Conservation (phyloP, 2,329 filamentous ascomycete genomes). For the Aureobasidium sp. region DNA sequence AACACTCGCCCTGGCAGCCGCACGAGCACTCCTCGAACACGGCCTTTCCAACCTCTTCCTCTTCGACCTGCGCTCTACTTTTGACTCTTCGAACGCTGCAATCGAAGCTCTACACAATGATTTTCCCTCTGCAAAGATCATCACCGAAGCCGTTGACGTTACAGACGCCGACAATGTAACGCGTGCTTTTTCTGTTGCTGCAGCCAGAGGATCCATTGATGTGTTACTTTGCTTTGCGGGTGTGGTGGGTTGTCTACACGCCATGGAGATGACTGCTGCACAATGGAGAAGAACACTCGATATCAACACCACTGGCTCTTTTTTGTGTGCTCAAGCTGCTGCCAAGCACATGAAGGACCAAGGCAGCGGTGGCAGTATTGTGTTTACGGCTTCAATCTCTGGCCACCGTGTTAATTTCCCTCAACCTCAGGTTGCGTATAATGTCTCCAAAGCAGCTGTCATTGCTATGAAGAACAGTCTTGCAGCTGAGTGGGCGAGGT, state of each 20-base stretch:
- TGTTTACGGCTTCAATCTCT: conserved; percentile 60
- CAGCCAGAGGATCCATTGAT: conserved; percentile 44
- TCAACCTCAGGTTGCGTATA: conserved; percentile 53
- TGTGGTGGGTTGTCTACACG: conserved; percentile 54
- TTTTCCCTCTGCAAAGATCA: conserved; percentile 48
- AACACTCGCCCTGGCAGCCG: conserved; percentile 50
- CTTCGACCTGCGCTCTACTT: conserved; percentile 48
- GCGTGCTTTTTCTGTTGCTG: conserved; percentile 34
- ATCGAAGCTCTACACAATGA: conserved; percentile 42
- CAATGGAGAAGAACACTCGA: conserved; percentile 59
- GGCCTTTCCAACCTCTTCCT: conserved; percentile 52
- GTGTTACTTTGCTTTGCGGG: conserved; percentile 60
- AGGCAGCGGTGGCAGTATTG: conserved; percentile 51
- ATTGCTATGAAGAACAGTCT: conserved; percentile 55
- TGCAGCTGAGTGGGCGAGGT: conserved; percentile 64
- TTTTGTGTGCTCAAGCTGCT: conserved; percentile 60
- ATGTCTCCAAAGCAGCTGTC: conserved; percentile 61
- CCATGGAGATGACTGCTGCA: conserved; percentile 49
- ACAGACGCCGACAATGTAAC: conserved; percentile 45
- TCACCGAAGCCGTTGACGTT: conserved; percentile 49
- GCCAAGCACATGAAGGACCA: conserved; percentile 47
- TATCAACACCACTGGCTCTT: conserved; percentile 64
- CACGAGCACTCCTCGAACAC: conserved; percentile 59
- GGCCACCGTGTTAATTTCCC: conserved; percentile 63
- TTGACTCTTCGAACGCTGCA: conserved; percentile 30